Evolutionary conservation across 2,329 filamentous ascomycete genomes (phyloP), one percentile per base, ranked within the genome.

Genomic region (Diaporthe nobilis): DNA sequence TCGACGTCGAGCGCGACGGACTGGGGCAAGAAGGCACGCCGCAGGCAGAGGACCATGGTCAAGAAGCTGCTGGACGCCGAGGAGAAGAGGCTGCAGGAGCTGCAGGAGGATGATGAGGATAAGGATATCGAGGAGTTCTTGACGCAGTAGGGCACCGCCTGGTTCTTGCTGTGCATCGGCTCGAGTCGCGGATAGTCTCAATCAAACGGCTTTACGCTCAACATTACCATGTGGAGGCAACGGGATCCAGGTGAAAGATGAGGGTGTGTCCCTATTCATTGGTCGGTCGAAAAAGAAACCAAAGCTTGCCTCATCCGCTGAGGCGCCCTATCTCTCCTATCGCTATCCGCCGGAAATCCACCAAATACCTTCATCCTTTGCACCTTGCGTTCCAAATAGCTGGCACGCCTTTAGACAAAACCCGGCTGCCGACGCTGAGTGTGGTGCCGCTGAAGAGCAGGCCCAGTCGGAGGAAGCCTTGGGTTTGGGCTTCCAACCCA

Each of bases 51-150:
- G 81, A 88, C 90, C 78, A 88, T 93, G 83, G 85, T 94, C 77
- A 92, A 91, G 87, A 89, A 91, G 81, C 82, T 93, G 80, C 83
- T 94, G 77, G 91, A 92, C 80, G 89, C 88, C 65, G 87, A 91
- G 78, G 92, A 94, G 84, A 87, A 90, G 85, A 83, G 85, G 80
- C 84, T 90, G 79, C 86, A 88, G 78, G 88, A 91, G 80, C 82
- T 85, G 68, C 83, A 86, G 76, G 91, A 92, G 79, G 90, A 92
- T 75, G 88, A 94, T 78, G 91, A 93, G 76, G 93, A 95, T 82
- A 93, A 94, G 85, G 93, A 95, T 82, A 93, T 96, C 79, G 90
- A 92, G 81, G 92, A 95, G 84, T 91, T 93, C 80, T 83, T 95
- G 82, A 88, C 90, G 79, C 88, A 91, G 81, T 89, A 84, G 61